A percentile compares a stretch with the other conserved stretches of the same genome.
phyloP scores from a whole-genome alignment of 176 grass and related monocot genomes.

The Aegilops longissima region DNA sequence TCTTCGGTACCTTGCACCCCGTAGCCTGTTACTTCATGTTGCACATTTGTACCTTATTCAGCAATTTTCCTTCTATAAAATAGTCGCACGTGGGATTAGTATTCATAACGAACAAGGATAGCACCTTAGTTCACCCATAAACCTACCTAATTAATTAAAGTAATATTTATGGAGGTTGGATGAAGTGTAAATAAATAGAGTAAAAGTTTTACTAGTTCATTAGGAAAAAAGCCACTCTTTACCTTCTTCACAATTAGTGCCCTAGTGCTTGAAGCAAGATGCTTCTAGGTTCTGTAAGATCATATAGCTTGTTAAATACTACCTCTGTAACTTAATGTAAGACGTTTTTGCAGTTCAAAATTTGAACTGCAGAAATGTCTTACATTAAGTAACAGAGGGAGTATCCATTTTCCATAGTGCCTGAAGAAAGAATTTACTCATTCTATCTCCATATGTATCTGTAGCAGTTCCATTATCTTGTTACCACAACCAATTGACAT shows the following conservation, averaged over 20 bases:
- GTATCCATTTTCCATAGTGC: too few species aligned
- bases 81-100: neutral
- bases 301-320: too few species aligned
- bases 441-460: neutral
- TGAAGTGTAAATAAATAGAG: neutral
- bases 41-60: neutral
- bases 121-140: neutral
- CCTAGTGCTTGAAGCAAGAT: neutral
- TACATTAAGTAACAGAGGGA: too few species aligned
- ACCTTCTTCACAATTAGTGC: neutral
- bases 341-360: too few species aligned
- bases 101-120: neutral
- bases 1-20: neutral
- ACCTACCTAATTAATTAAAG: neutral
- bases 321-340: too few species aligned
- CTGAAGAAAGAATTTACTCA: neutral
- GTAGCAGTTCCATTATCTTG: neutral
- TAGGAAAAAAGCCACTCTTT: neutral
- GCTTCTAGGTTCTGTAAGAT: neutral
- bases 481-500: neutral
- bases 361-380: too few species aligned
- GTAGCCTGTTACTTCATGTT: constrained; percentile 5
- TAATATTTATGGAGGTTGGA: neutral
- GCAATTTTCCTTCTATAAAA: neutral
- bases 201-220: neutral